Base-by-base conservation (phyloP, 352 stramenopile species). In the Lagenidium giganteum region DNA sequence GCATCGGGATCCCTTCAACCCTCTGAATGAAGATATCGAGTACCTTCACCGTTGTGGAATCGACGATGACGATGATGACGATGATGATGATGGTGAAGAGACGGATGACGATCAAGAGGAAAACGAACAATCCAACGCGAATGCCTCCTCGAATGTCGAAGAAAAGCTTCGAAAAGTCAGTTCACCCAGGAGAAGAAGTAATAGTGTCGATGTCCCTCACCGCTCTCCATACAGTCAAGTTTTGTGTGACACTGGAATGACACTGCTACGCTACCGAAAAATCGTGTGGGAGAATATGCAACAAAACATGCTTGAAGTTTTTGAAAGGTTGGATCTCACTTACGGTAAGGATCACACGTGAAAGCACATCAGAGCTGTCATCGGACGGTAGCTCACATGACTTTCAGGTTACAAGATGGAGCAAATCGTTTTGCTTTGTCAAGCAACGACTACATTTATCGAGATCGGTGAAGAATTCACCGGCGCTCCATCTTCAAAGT, bases 1-100 rank as follows among this genome's bases (percentile, higher is more conserved):
- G 87, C 87, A 96, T 60, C 73, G 73, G 14, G 67, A 87, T 43
- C 78, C 83, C 7, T 93, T 95, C 29, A 88, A 92, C 37, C 64
- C 76, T 3, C 65, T 61, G 11, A 93, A 92, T 31, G 75, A 91
- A 22, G 69, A 83, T 23, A 22, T 74, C 11, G 54, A 44, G 13
- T 93, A 89, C 35, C 57, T 95, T 9, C 82, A 95, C 51, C 67
- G 83, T 8, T 91, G 78, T 9, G 78, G 74, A 18, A 87, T 92
- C 35, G 79, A 95, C 26, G 72, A 87, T 12, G 73, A 87, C 18
- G 74, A 89, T 29, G 77, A 90, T 39, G 62, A 87, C 16, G 79
- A 90, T 16, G 77, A 90, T 31, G 59, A 79, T 28, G 77, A 85
- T 22, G 70, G 64, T n/a, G 67, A 75, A 5, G 71, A 83, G 14